These are phyloP conservation scores for Porogramme epimiltina DNA, from an alignment of 1,284 basidiomycete genomes.

Conservation along the genomic window DNA sequence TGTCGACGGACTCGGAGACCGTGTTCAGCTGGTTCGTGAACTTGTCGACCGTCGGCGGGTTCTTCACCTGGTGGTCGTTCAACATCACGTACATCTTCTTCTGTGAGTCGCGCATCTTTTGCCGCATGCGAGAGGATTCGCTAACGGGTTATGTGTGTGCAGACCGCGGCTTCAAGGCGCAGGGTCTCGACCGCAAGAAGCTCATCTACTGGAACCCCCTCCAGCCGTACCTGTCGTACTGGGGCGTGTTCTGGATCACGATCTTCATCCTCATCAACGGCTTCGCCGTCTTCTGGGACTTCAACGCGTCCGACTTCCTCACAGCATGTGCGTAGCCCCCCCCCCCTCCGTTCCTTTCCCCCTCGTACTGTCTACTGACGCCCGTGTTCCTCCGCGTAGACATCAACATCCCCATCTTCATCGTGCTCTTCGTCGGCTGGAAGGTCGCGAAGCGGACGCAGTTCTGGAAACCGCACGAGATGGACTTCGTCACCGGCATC, in stretches of 20 bases:
- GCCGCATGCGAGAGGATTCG: background rate
- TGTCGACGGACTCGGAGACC: slow-evolving; percentile 30
- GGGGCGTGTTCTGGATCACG: slow-evolving; percentile 41
- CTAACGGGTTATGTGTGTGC: slow-evolving; percentile 32
- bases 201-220: slow-evolving; percentile 55
- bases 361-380: background rate
- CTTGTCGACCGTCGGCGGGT: slow-evolving; percentile 58
- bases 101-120: slow-evolving; percentile 40
- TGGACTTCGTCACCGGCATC: slow-evolving; percentile 65
- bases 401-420: slow-evolving; percentile 56
- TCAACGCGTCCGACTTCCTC: slow-evolving; percentile 60
- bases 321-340: slow-evolving; percentile 51
- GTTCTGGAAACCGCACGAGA: slow-evolving; percentile 50
- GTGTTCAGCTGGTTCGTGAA: slow-evolving; percentile 60
- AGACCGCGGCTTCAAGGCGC: slow-evolving; percentile 57
- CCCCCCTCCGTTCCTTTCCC: background rate
- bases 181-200: slow-evolving; percentile 56
- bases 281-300: slow-evolving; percentile 42
- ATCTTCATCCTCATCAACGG: slow-evolving; percentile 46
- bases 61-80: slow-evolving; percentile 73
- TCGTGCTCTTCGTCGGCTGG: slow-evolving; percentile 49
- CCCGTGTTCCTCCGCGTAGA: slow-evolving; percentile 16
- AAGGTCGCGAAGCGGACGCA: slow-evolving; percentile 57
- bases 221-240: slow-evolving; percentile 41
- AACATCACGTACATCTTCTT: slow-evolving; percentile 76